Evolutionary conservation across 2,329 filamentous ascomycete species (phyloP).

Genomic region (Diplodia mutila): DNA sequence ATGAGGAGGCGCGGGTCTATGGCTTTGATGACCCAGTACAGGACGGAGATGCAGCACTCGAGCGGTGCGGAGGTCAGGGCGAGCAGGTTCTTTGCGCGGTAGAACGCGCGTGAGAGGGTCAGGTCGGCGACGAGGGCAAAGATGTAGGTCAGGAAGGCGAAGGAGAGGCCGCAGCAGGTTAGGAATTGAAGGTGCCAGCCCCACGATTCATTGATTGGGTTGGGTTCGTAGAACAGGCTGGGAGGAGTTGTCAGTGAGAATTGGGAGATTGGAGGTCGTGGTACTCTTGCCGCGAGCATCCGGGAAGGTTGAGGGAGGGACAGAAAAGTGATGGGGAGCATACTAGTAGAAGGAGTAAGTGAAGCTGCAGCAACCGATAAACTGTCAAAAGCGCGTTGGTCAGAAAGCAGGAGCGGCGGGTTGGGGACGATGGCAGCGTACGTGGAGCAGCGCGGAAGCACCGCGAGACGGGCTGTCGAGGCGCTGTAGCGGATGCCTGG

Average conservation of each 20-base stretch:
- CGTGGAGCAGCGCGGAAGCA: conserved; percentile 66
- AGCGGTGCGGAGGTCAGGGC: conserved; percentile 69
- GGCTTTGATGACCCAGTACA: conserved; percentile 72
- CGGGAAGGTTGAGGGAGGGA: not conserved
- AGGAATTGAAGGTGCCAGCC: conserved; percentile 74
- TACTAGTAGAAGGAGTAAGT: conserved; percentile 50
- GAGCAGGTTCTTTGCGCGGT: conserved; percentile 68
- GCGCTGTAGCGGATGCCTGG: conserved; percentile 66
- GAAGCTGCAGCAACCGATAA: conserved; percentile 49
- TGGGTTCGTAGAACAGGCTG: conserved; percentile 10
- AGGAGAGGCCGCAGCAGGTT: conserved; percentile 64
- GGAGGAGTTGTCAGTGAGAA: conserved; percentile 26
- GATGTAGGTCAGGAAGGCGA: conserved; percentile 64
- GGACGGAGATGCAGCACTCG: conserved; percentile 69
- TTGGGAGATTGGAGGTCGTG: no score
- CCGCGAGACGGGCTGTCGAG: conserved; percentile 67
- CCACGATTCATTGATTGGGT: conserved; percentile 24
- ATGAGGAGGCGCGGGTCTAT: conserved; percentile 21
- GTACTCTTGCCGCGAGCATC: conserved; percentile 4
- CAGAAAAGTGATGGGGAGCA: not conserved
- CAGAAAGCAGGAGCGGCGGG: not conserved
- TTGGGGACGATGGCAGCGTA: conserved; percentile 30
- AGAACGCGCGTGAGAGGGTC: conserved; percentile 61
- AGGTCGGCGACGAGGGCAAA: conserved; percentile 68
- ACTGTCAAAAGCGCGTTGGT: conserved; percentile 30